Conservation (phyloP, 2,329 filamentous ascomycete genomes). For the Talaromyces sp. region DNA sequence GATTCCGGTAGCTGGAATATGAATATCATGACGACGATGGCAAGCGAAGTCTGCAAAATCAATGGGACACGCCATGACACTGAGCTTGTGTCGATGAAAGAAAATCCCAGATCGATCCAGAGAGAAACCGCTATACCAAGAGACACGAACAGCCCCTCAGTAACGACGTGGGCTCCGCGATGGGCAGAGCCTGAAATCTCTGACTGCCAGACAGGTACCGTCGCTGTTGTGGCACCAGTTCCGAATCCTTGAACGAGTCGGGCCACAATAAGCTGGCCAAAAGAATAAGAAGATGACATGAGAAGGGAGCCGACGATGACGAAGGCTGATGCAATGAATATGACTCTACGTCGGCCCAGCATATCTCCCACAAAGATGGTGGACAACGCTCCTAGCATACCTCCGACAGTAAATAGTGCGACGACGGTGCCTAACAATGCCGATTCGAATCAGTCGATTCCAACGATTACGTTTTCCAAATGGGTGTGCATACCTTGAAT, state of each 20-base stretch:
- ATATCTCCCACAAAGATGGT: slow-evolving; percentile 44
- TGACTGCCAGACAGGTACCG: slow-evolving; percentile 45
- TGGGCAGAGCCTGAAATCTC: slow-evolving; percentile 36
- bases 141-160: slow-evolving; percentile 46
- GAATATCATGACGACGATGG: slow-evolving; percentile 26
- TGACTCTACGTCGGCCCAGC: slow-evolving; percentile 41
- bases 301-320: slow-evolving; percentile 43
- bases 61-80: slow-evolving; percentile 44
- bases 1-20: slow-evolving; percentile 15
- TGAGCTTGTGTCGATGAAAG: slow-evolving; percentile 31
- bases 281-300: slow-evolving; percentile 40
- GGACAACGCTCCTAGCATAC: slow-evolving; percentile 42
- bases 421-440: slow-evolving; percentile 31
- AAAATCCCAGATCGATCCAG: slow-evolving; percentile 47
- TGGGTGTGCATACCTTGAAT: slow-evolving; percentile 32
- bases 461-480: background rate
- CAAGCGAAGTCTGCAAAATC: slow-evolving; percentile 28
- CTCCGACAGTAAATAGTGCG: slow-evolving; percentile 43
- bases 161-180: slow-evolving; percentile 48
- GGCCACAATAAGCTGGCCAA: slow-evolving; percentile 44
- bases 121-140: slow-evolving; percentile 43
- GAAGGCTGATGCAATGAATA: slow-evolving; percentile 35
- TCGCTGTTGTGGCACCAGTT: slow-evolving; percentile 42
- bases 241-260: slow-evolving; percentile 42
- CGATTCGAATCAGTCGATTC: background rate